Conservation (phyloP, 208 protist species). For the Leishmania mexicana region DNA sequence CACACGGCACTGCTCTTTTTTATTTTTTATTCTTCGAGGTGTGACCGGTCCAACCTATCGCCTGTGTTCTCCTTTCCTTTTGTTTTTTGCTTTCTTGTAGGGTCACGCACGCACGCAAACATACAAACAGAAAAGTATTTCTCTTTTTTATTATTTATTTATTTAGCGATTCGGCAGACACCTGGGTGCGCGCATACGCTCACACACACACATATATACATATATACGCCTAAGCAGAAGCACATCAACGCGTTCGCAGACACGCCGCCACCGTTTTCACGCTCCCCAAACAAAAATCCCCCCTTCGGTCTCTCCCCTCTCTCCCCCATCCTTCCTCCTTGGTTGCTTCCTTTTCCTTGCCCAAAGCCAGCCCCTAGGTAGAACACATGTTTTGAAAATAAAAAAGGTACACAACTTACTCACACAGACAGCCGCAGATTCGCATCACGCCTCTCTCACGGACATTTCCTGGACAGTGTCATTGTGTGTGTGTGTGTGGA, state of each 20-base stretch:
- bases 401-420: background rate
- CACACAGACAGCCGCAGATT: background rate
- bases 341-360: background rate
- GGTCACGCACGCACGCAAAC: background rate
- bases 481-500: background rate
- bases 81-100: background rate
- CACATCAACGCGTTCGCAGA: background rate
- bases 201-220: background rate
- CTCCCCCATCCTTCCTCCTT: background rate
- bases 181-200: background rate
- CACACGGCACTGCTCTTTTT: background rate
- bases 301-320: background rate
- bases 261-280: background rate
- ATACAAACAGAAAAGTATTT: background rate
- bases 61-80: background rate
- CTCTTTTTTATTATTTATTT: too few species aligned
- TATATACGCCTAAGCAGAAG: background rate
- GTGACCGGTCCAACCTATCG: background rate
- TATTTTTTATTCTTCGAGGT: background rate
- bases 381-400: background rate
- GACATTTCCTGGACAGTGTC: background rate
- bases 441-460: background rate
- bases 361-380: background rate
- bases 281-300: background rate
- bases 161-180: background rate